Evolutionary conservation across 345 rosid species (phyloP).

Genomic region (Bruguiera gymnorhiza): DNA sequence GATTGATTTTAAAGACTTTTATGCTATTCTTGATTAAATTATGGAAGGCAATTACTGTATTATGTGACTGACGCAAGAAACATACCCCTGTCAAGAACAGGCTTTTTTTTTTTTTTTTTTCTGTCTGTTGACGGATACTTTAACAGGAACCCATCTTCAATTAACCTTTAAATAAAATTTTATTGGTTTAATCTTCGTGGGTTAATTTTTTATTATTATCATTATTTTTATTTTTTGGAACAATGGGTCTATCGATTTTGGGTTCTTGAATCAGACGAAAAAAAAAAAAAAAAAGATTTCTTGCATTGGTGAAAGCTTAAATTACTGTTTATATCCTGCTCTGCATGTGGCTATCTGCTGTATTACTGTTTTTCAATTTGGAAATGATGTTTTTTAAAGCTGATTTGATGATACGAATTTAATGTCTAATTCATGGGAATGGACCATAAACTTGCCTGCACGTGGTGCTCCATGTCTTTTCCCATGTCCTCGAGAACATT

Average conservation of each 20-base stretch:
- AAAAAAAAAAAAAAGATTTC: background rate
- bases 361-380: background rate
- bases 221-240: background rate
- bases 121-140: constrained; percentile 21
- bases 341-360: background rate
- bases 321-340: constrained; percentile 6
- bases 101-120: constrained; percentile 6
- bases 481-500: constrained; percentile 42
- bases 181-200: background rate
- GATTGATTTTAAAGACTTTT: background rate
- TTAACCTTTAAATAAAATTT: constrained; percentile 6
- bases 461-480: constrained; percentile 49
- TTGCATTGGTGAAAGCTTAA: constrained; percentile 26
- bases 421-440: constrained; percentile 39
- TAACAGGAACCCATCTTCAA: constrained; percentile 12
- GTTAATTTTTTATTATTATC: background rate
- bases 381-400: background rate
- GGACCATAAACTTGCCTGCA: constrained; percentile 49
- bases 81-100: constrained; percentile 36
- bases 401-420: constrained; percentile 6
- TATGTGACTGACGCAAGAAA: constrained; percentile 32
- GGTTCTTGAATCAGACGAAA: constrained; percentile 16
- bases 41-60: background rate
- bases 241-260: constrained; percentile 19
- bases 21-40: constrained; percentile 1